A percentile compares a stretch with the other conserved stretches of the same genome.
phyloP scores from a whole-genome alignment of 768 basidiomycete species.

The Trametes punicea region DNA sequence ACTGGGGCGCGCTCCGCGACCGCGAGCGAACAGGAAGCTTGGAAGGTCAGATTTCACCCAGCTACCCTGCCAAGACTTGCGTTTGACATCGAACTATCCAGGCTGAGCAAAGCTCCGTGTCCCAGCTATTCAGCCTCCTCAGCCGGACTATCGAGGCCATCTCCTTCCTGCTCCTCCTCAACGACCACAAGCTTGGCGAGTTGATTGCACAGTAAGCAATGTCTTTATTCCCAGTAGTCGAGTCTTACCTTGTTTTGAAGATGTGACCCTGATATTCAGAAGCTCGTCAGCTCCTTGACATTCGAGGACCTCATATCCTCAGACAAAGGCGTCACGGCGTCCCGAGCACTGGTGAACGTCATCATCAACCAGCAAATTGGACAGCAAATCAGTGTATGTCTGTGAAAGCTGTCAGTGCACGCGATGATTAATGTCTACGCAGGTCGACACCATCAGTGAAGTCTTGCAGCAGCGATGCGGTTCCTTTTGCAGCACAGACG shows the following conservation, averaged over 20 bases:
- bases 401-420: not conserved
- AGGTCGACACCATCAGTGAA: conserved; percentile 98
- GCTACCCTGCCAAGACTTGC: not conserved
- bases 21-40: conserved; percentile 78
- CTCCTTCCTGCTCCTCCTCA: conserved; percentile 87
- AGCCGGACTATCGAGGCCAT: conserved; percentile 90
- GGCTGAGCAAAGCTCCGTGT: conserved; percentile 82
- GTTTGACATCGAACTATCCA: conserved; percentile 30
- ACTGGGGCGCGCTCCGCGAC: conserved; percentile 50
- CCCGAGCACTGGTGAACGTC: conserved; percentile 87
- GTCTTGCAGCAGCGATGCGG: conserved; percentile 92
- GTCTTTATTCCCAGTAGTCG: conserved; percentile 6
- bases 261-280: conserved; percentile 71
- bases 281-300: conserved; percentile 63
- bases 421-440: not conserved
- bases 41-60: conserved; percentile 56
- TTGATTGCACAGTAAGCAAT: conserved; percentile 70
- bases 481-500: conserved; percentile 96
- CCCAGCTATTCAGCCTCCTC: conserved; percentile 70
- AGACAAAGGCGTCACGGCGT: conserved; percentile 81
- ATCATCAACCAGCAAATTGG: conserved; percentile 98
- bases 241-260: conserved; percentile 35
- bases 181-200: conserved; percentile 86
- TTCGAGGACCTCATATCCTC: conserved; percentile 87
- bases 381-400: conserved; percentile 86